A percentile compares a stretch with the other conserved stretches of the same genome.
Evolutionary conservation across 306 rosid genomes (phyloP).

Genomic region (Abrus precatorius): DNA sequence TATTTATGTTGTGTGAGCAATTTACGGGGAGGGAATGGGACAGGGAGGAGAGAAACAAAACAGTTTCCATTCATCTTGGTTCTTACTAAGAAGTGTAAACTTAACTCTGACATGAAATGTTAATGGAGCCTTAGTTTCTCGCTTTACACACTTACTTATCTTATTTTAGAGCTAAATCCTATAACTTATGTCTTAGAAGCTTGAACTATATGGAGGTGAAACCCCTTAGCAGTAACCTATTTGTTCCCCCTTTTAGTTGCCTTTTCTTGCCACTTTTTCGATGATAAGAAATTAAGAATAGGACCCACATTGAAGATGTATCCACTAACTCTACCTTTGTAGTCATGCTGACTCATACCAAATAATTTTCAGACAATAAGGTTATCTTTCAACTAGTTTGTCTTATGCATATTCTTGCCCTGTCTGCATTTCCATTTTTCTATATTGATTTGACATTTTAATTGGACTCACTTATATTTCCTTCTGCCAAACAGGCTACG

Average conservation of each 20-base stretch:
- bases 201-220: slow-evolving; percentile 2
- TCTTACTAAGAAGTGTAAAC: not conserved
- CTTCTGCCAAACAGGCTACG: slow-evolving; percentile 62
- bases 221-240: not conserved
- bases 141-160: no score
- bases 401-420: slow-evolving; percentile 18
- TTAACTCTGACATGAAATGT: no score
- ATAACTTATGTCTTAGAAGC: not conserved
- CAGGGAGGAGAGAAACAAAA: not conserved
- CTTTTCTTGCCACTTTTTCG: not conserved
- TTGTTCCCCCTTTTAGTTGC: not conserved
- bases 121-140: no score
- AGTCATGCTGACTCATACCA: not conserved
- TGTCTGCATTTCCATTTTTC: slow-evolving; percentile 24
- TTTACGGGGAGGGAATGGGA: not conserved
- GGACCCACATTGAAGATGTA: not conserved
- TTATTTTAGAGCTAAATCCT: not conserved
- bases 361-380: not conserved
- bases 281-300: not conserved
- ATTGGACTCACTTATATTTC: slow-evolving; percentile 18
- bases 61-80: not conserved
- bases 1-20: not conserved
- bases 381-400: not conserved
- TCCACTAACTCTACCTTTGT: not conserved
- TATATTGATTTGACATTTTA: slow-evolving; percentile 12